phyloP scores from a whole-genome alignment of 2,329 filamentous ascomycete species.

The Tympanopsis confertula region DNA sequence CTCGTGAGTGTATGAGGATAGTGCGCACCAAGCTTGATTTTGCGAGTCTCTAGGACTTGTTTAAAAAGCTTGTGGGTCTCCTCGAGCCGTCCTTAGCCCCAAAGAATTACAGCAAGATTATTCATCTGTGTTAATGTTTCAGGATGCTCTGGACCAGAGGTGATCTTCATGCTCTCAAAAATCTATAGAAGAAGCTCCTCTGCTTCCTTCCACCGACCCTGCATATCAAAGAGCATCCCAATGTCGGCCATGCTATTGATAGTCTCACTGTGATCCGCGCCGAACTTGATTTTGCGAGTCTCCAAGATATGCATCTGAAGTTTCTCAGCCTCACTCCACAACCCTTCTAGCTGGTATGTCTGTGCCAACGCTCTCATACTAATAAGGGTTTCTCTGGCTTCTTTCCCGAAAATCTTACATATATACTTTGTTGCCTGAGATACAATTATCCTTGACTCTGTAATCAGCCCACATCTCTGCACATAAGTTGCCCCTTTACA shows the following conservation, averaged over 20 bases:
- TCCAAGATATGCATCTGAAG: background rate
- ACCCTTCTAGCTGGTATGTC: background rate
- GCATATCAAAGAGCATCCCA: background rate
- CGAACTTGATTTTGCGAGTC: background rate
- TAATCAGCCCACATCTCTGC: background rate
- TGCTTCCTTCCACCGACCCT: slow-evolving; percentile 1
- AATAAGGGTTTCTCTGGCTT: background rate
- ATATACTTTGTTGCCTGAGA: slow-evolving; percentile 8
- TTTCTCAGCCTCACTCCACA: background rate
- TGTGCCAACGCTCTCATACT: background rate
- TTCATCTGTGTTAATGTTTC: background rate
- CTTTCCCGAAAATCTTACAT: slow-evolving; percentile 10
- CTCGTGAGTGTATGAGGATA: background rate
- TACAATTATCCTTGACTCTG: slow-evolving; percentile 6
- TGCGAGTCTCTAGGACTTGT: background rate
- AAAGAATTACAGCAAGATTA: background rate
- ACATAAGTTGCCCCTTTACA: background rate
- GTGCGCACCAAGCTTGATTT: background rate
- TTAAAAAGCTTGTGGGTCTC: background rate
- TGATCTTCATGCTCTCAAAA: background rate
- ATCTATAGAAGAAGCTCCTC: background rate
- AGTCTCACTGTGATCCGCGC: background rate
- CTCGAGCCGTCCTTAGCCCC: background rate
- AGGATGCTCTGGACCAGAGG: background rate
- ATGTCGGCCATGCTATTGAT: background rate